A percentile compares a stretch with the other conserved stretches of the same genome.
Evolutionary conservation across 176 grass and related monocot genomes (phyloP).

Genomic region (Otatea glauca): DNA sequence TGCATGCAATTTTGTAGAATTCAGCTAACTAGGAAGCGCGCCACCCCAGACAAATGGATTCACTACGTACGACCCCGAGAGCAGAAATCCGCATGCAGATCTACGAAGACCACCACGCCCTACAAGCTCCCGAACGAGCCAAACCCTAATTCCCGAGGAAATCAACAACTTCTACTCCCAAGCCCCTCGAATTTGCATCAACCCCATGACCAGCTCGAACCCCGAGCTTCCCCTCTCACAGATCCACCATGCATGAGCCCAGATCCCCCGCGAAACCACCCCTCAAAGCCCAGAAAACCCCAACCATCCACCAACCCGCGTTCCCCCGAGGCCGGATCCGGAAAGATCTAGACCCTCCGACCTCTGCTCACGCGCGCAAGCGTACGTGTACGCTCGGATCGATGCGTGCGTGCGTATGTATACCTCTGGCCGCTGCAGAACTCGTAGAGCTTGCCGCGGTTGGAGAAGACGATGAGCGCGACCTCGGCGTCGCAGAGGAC

Average conservation of each 20-base stretch:
- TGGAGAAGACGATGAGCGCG: conserved; percentile 95
- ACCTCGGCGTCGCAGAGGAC: conserved; percentile 94
- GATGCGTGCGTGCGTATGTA: neutral
- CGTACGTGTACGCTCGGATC: neutral
- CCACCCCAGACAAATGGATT: neutral
- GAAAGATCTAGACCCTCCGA: neutral
- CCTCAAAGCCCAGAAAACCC: neutral
- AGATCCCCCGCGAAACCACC: conserved; percentile 19
- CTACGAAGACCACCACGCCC: neutral
- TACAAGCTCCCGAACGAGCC: neutral
- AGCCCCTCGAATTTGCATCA: neutral
- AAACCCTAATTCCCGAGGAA: conserved; percentile 35
- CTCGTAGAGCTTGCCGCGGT: conserved; percentile 90
- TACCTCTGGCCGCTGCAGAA: conserved; percentile 84
- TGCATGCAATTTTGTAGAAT: neutral
- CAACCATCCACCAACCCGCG: neutral
- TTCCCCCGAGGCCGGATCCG: conserved; percentile 31
- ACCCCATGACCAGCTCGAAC: neutral
- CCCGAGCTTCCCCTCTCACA: conserved; percentile 18
- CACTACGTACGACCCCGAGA: neutral
- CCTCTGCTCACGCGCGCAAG: neutral
- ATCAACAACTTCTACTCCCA: neutral
- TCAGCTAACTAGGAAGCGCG: neutral
- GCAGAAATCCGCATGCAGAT: conserved; percentile 22
- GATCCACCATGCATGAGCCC: neutral